These are phyloP conservation scores for Ceriops decandra DNA, from an alignment of 345 rosid genomes.

Conservation along the genomic window DNA sequence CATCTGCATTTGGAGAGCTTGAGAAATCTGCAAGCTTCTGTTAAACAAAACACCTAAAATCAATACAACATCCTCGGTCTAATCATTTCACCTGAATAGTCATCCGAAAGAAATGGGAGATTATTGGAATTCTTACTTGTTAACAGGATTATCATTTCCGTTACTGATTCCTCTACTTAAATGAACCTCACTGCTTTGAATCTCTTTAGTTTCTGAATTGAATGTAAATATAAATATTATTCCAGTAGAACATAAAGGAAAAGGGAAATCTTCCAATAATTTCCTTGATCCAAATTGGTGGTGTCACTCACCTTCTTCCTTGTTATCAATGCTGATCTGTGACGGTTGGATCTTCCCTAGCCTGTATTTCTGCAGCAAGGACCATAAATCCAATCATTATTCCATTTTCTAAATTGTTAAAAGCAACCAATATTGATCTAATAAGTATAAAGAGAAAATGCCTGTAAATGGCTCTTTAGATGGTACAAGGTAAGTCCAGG, in stretches of 20 bases:
- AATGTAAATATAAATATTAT: conserved; percentile 12
- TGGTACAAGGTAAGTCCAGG: conserved; percentile 92
- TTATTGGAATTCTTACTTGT: conserved; percentile 50
- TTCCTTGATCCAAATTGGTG: background rate
- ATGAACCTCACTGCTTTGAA: conserved; percentile 32
- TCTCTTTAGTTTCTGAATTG: conserved; percentile 45
- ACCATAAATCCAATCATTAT: conserved; percentile 2
- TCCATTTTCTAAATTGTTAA: background rate
- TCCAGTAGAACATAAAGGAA: background rate
- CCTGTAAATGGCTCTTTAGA: conserved; percentile 96
- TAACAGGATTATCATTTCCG: conserved; percentile 38
- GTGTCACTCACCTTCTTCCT: conserved; percentile 32
- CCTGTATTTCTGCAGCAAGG: conserved; percentile 72
- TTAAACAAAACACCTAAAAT: conserved; percentile 24
- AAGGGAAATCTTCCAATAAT: background rate
- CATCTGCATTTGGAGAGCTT: conserved; percentile 86
- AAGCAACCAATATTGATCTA: conserved; percentile 7
- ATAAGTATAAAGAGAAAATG: conserved; percentile 16
- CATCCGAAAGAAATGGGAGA: conserved; percentile 1
- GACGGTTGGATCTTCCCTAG: conserved; percentile 72
- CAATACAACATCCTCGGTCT: background rate
- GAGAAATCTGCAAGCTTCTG: conserved; percentile 68
- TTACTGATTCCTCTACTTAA: conserved; percentile 25
- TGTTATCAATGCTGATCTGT: conserved; percentile 30
- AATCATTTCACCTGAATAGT: conserved; percentile 13